Percentiles rank a stretch among this genome's conserved stretches.
Conservation (phyloP, 148 eudicot genomes). For the Amaranthus palmeri region DNA sequence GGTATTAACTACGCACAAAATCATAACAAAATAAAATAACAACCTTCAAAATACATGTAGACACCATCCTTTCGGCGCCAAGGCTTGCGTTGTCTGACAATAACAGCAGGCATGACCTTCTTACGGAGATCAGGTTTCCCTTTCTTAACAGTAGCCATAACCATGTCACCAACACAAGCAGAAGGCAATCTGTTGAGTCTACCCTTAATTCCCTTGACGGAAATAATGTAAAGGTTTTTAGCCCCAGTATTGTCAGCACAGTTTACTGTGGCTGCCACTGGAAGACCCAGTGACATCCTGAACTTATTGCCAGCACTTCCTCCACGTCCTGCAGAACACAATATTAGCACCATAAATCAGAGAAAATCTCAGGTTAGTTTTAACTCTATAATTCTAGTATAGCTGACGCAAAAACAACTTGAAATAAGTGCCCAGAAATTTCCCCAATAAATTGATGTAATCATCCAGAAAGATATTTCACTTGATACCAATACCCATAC, state of each 20-base stretch:
- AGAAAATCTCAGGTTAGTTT: neutral
- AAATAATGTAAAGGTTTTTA: constrained; percentile 66
- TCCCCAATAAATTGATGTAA: no score
- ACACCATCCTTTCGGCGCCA: constrained; percentile 93
- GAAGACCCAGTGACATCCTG: constrained; percentile 80
- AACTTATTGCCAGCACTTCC: constrained; percentile 84
- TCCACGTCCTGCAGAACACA: constrained; percentile 49
- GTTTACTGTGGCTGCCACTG: constrained; percentile 75
- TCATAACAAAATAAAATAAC: neutral
- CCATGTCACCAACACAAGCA: constrained; percentile 84
- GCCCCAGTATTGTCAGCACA: constrained; percentile 80
- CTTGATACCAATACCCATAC: no score
- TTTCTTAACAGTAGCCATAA: constrained; percentile 66
- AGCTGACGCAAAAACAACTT: no score
- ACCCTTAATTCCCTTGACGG: constrained; percentile 81
- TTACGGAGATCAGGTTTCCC: constrained; percentile 77
- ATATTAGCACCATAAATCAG: neutral
- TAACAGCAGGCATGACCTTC: constrained; percentile 82
- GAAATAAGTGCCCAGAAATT: no score
- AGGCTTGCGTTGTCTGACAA: constrained; percentile 78
- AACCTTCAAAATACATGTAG: constrained; percentile 79
- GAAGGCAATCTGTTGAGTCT: constrained; percentile 69
- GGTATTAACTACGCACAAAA: neutral
- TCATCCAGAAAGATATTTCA: no score
- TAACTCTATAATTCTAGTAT: no score